phyloP scores from a whole-genome alignment of 768 basidiomycete species.

The Psilocybe azurescens region DNA sequence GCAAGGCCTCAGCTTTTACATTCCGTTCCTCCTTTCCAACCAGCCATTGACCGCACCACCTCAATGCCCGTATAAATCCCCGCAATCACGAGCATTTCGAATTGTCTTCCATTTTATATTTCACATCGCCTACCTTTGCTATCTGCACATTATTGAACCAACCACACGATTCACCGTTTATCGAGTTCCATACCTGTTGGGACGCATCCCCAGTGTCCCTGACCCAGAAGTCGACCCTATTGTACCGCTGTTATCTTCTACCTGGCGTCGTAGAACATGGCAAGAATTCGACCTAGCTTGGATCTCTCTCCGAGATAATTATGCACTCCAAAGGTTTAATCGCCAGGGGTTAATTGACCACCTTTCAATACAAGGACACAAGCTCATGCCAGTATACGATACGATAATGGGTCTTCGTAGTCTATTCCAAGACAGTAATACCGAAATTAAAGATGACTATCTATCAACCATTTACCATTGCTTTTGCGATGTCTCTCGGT shows the following conservation, averaged over 20 bases:
- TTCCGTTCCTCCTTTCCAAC: not conserved
- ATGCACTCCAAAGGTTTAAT: not conserved
- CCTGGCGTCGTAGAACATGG: not conserved
- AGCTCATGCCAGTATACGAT: not conserved
- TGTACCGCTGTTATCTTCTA: not conserved
- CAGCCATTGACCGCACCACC: not conserved
- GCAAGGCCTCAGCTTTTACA: slow-evolving; percentile 2
- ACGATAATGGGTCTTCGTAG: not conserved
- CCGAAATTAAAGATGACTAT: not conserved
- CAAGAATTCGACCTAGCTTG: slow-evolving; percentile 4
- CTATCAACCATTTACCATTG: slow-evolving; percentile 5
- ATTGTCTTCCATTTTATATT: slow-evolving; percentile 2
- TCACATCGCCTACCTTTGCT: not conserved
- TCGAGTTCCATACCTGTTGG: not conserved
- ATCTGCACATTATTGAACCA: not conserved
- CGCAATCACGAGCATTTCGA: slow-evolving; percentile 10
- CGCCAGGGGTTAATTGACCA: not conserved
- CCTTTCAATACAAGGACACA: not conserved
- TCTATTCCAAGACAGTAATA: not conserved
- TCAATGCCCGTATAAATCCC: slow-evolving; percentile 11
- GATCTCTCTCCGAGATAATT: slow-evolving; percentile 2
- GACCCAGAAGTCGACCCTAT: not conserved
- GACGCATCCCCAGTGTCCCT: not conserved
- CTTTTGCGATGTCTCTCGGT: not conserved
- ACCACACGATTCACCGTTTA: not conserved